phyloP scores from a whole-genome alignment of 345 rosid species.

The Trapa bicornis region DNA sequence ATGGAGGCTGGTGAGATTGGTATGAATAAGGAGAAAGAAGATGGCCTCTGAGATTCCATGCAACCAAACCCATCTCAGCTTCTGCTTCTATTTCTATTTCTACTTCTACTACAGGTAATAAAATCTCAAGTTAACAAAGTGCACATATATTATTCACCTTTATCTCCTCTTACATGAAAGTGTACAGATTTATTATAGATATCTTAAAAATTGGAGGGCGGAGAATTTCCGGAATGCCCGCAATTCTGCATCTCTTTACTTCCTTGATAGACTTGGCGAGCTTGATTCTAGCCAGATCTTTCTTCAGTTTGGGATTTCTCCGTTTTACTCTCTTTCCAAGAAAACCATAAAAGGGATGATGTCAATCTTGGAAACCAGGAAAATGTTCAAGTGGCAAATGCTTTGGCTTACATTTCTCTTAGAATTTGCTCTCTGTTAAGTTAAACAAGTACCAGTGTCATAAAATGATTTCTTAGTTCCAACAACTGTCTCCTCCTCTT shows the following conservation, averaged over 20 bases:
- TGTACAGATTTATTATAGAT: no score
- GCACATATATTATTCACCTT: no score
- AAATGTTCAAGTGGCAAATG: no score
- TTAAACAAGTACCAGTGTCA: neutral
- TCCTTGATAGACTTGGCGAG: neutral
- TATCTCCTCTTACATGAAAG: no score
- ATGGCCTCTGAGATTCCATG: slow-evolving; percentile 40
- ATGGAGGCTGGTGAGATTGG: slow-evolving; percentile 28
- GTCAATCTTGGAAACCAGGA: neutral
- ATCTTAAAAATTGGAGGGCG: no score
- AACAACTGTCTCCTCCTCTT: slow-evolving; percentile 2
- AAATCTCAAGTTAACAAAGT: neutral
- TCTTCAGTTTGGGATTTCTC: no score
- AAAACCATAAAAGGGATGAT: slow-evolving; percentile 7
- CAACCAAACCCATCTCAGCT: slow-evolving; percentile 15
- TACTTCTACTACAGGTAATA: slow-evolving; percentile 32
- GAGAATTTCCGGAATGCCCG: no score
- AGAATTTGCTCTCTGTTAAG: no score
- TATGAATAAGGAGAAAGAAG: slow-evolving; percentile 21
- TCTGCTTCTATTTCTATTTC: no score
- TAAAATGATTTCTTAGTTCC: neutral
- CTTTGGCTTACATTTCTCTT: no score
- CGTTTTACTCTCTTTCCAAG: neutral
- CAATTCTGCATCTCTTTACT: no score
- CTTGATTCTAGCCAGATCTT: no score